phyloP scores from a whole-genome alignment of 1,284 basidiomycete species.

The Boletus mariae region DNA sequence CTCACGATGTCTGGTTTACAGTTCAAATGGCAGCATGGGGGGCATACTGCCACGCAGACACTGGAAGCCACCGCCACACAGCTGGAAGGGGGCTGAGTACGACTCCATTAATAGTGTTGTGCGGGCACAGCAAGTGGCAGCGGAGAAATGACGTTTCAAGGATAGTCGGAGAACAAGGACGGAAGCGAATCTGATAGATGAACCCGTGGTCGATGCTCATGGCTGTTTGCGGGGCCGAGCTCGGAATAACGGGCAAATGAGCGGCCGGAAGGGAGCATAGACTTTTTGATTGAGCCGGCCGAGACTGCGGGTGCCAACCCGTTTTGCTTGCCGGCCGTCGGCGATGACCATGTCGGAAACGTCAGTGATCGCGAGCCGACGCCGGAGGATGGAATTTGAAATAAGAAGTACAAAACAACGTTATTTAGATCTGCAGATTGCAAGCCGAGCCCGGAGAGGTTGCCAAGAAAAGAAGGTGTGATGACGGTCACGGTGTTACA shows the following conservation, averaged over 20 bases:
- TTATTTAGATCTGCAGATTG: constrained; percentile 35
- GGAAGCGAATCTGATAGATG: constrained; percentile 15
- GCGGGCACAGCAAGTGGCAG: not conserved
- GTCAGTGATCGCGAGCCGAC: constrained; percentile 2
- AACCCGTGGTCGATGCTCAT: not conserved
- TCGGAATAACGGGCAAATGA: not conserved
- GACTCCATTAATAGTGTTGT: no score
- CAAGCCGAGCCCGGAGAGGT: constrained; percentile 4
- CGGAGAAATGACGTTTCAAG: constrained; percentile 11
- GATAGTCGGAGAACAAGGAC: constrained; percentile 10
- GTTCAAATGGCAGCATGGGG: not conserved
- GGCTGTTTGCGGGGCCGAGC: constrained; percentile 23
- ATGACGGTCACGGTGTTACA: constrained; percentile 21
- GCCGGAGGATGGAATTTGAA: constrained; percentile 25
- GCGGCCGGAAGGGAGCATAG: constrained; percentile 13
- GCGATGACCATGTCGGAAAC: not conserved
- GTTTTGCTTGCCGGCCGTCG: constrained; percentile 5
- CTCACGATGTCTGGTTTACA: not conserved
- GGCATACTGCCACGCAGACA: not conserved
- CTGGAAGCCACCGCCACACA: not conserved
- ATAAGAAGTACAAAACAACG: constrained; percentile 31
- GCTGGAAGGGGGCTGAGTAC: no score
- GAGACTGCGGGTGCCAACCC: not conserved
- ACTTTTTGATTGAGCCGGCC: constrained; percentile 16
- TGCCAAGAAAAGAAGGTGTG: constrained; percentile 18